A percentile compares a stretch with the other conserved stretches of the same genome.
Evolutionary conservation across 768 basidiomycete species (phyloP).

Genomic region (Melanogaster broomeanus): DNA sequence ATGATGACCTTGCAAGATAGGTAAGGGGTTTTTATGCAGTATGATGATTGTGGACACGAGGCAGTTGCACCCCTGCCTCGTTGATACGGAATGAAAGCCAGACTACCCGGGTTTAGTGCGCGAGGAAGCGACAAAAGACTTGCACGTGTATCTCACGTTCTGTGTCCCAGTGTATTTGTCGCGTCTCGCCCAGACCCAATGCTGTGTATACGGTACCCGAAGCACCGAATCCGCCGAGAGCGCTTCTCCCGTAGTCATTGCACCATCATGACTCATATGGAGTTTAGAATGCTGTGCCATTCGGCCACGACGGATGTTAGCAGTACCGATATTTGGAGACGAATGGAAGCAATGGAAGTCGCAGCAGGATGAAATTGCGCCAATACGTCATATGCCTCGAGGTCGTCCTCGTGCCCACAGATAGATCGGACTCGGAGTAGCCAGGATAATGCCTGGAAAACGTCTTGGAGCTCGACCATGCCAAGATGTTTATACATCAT

Average conservation of each 20-base stretch:
- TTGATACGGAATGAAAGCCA: conserved; percentile 24
- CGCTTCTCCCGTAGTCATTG: neutral
- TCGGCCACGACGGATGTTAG: conserved; percentile 1
- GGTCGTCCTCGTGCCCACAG: conserved; percentile 23
- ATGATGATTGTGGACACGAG: conserved; percentile 24
- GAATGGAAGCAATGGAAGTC: conserved; percentile 20
- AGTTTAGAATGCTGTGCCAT: conserved; percentile 8
- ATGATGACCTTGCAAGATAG: conserved; percentile 14
- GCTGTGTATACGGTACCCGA: neutral
- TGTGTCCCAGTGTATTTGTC: conserved; percentile 1
- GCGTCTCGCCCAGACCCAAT: conserved; percentile 1
- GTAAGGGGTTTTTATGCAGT: conserved; percentile 28
- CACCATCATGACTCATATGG: neutral
- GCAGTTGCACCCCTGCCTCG: conserved; percentile 19
- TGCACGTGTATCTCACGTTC: conserved; percentile 11
- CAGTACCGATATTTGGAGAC: neutral
- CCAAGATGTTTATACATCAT: neutral
- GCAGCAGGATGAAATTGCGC: neutral
- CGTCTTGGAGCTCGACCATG: conserved; percentile 9
- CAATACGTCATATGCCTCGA: conserved; percentile 26
- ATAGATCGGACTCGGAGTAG: conserved; percentile 6
- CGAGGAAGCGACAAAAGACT: conserved; percentile 1
- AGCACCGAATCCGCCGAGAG: neutral
- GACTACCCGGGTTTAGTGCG: conserved; percentile 19
- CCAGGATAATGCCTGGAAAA: conserved; percentile 4